phyloP scores from a whole-genome alignment of 192 early-diverging fungal genomes.

The Linnemannia schmuckeri region DNA sequence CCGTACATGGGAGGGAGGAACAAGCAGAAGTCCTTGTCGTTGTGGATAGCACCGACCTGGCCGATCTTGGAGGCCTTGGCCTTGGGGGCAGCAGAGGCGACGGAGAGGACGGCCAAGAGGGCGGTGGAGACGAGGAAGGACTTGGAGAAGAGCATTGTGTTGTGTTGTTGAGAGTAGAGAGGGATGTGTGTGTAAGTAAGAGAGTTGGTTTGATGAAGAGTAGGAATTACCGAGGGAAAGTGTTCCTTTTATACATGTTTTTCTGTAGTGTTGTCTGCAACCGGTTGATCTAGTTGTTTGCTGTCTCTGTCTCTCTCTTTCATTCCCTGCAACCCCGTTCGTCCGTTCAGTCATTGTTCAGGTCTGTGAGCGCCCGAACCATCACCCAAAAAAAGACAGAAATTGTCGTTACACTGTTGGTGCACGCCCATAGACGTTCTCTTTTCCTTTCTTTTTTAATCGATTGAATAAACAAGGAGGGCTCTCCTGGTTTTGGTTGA shows the following conservation, averaged over 20 bases:
- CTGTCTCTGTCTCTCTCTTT: neutral
- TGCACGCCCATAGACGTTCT: neutral
- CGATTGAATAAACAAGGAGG: neutral
- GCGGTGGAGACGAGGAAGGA: constrained; percentile 30
- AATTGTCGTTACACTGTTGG: neutral
- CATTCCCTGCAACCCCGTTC: neutral
- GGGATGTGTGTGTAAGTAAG: neutral
- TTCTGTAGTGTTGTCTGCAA: neutral
- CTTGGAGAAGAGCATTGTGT: constrained; percentile 45
- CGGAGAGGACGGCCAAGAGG: constrained; percentile 30
- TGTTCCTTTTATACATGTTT: neutral
- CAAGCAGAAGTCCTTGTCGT: constrained; percentile 58
- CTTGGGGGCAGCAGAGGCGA: constrained; percentile 25
- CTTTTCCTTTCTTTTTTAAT: neutral
- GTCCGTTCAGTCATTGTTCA: neutral
- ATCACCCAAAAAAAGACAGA: neutral
- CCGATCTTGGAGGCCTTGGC: constrained; percentile 14
- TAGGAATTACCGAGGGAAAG: neutral
- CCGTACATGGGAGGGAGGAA: constrained; percentile 63
- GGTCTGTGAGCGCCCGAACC: neutral
- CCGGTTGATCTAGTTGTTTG: neutral
- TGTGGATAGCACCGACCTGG: constrained; percentile 34
- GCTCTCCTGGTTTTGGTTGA: neutral
- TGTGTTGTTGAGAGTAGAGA: neutral
- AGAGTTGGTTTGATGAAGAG: constrained; percentile 4